Percentiles rank a stretch among this genome's conserved stretches.
These are phyloP conservation scores for Akanthomyces dipterigenus DNA, from an alignment of 2,329 filamentous ascomycete species.

Conservation along the genomic window DNA sequence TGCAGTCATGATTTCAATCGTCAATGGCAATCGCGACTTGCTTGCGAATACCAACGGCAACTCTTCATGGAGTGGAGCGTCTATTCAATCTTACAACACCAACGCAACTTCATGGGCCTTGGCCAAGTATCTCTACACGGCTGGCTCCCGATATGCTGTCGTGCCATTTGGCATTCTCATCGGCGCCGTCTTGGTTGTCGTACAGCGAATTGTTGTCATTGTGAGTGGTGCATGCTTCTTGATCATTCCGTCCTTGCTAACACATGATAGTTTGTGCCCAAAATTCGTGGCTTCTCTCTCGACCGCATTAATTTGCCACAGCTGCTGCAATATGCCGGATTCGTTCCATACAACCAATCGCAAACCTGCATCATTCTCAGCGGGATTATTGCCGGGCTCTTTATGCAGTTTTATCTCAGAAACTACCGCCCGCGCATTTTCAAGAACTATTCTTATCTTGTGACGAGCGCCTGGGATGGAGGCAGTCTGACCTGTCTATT, in stretches of 20 bases:
- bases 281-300: constrained; percentile 34
- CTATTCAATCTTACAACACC: constrained; percentile 42
- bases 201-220: constrained; percentile 37
- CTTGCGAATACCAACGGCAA: constrained; percentile 40
- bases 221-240: constrained; percentile 22
- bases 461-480: constrained; percentile 47
- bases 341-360: constrained; percentile 46
- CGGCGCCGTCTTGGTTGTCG: constrained; percentile 35
- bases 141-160: constrained; percentile 35
- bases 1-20: constrained; percentile 48
- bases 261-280: constrained; percentile 36
- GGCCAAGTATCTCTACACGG: constrained; percentile 45
- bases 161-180: constrained; percentile 45
- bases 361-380: constrained; percentile 50
- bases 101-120: constrained; percentile 44
- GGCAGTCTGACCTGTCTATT: constrained; percentile 42
- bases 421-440: constrained; percentile 46
- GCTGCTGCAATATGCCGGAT: constrained; percentile 48
- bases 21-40: constrained; percentile 40
- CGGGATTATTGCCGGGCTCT: constrained; percentile 39
- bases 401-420: constrained; percentile 44
- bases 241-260: neutral
- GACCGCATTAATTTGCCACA: constrained; percentile 45
- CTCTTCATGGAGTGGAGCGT: constrained; percentile 46
- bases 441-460: constrained; percentile 46